Evolutionary conservation across 768 basidiomycete genomes (phyloP).

Genomic region (Calocera cornea): DNA sequence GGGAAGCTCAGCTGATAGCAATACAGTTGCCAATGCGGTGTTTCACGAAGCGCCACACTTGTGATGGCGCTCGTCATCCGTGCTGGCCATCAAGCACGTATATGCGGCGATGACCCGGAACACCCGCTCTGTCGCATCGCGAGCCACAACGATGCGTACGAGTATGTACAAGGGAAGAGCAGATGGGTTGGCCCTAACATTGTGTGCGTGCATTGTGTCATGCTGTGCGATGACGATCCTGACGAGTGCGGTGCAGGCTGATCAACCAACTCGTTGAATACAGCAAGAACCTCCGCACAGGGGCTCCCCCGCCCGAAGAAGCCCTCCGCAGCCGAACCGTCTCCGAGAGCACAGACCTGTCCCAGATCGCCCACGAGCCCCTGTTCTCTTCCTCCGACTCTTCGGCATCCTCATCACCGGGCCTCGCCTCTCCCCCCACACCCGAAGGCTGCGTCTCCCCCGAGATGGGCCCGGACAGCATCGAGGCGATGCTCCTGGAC

Average conservation of each 20-base stretch:
- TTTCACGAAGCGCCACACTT: conserved; percentile 80
- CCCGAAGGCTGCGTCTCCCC: background rate
- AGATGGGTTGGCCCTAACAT: conserved; percentile 85
- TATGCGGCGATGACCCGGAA: conserved; percentile 62
- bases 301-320: background rate
- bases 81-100: conserved; percentile 59
- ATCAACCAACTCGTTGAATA: conserved; percentile 91
- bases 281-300: conserved; percentile 7
- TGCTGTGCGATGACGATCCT: conserved; percentile 12
- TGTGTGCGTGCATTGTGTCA: conserved; percentile 46
- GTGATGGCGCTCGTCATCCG: conserved; percentile 89
- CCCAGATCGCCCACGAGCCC: background rate
- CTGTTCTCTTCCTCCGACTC: background rate
- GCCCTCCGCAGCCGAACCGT: background rate
- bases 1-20: conserved; percentile 14
- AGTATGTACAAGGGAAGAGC: conserved; percentile 80
- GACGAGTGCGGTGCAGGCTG: conserved; percentile 38
- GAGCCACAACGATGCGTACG: conserved; percentile 51
- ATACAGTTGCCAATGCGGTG: conserved; percentile 79
- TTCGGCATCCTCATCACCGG: background rate
- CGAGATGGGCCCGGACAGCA: background rate
- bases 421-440: background rate
- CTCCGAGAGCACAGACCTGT: background rate
- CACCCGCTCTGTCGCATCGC: conserved; percentile 58
- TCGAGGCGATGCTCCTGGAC: background rate